These are phyloP conservation scores for Paecilomyces dactylethromorphus DNA, from an alignment of 2,329 filamentous ascomycete species.

Conservation along the genomic window DNA sequence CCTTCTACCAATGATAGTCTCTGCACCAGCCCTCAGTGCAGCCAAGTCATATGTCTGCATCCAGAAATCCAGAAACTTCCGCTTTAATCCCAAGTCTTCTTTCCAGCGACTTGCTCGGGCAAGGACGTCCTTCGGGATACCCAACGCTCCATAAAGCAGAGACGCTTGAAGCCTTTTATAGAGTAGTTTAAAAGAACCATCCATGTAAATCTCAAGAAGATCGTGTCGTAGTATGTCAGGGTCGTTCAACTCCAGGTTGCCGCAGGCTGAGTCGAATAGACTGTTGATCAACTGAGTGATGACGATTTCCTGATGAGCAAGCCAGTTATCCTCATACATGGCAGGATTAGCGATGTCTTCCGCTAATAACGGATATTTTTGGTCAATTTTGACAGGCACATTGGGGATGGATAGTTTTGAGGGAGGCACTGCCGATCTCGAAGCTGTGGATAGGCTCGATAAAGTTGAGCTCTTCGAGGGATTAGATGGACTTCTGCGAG, in stretches of 20 bases:
- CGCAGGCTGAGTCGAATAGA: conserved; percentile 40
- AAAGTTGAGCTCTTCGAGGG: conserved; percentile 8
- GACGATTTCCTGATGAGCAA: conserved; percentile 54
- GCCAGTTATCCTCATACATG: conserved; percentile 59
- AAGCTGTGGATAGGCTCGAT: conserved; percentile 7
- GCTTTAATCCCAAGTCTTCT: conserved; percentile 53
- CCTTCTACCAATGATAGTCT: conserved; percentile 54
- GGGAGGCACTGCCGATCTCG: conserved; percentile 17
- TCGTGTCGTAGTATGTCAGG: conserved; percentile 36
- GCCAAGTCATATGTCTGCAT: conserved; percentile 50
- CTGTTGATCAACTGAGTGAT: conserved; percentile 56
- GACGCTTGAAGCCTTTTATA: conserved; percentile 55
- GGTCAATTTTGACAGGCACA: conserved; percentile 16
- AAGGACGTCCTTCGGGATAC: conserved; percentile 48
- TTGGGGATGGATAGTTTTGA: conserved; percentile 27
- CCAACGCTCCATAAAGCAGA: conserved; percentile 51
- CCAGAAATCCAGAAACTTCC: conserved; percentile 53
- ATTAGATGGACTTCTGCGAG: background rate
- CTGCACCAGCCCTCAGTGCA: conserved; percentile 46
- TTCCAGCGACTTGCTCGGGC: conserved; percentile 41
- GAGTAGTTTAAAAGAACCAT: conserved; percentile 42
- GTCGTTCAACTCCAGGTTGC: conserved; percentile 13
- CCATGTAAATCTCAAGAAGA: conserved; percentile 50
- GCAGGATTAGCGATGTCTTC: conserved; percentile 51
- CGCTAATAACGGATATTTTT: conserved; percentile 45